A percentile compares a stretch with the other conserved stretches of the same genome.
Conservation (phyloP, 441 rosid genomes). For the Gossypium schwendimanii region DNA sequence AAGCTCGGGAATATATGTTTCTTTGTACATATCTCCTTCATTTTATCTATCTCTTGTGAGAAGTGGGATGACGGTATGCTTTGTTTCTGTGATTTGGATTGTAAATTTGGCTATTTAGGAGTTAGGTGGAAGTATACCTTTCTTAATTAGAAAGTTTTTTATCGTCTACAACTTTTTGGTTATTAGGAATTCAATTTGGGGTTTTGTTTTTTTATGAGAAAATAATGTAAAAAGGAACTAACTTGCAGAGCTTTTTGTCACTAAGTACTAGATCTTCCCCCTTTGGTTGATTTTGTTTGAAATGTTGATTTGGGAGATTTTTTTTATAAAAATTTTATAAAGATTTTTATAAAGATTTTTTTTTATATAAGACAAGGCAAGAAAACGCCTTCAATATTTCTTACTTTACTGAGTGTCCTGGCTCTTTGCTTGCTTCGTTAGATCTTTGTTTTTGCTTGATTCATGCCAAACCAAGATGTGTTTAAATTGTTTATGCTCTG, state of each 20-base stretch:
- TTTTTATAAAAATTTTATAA: too few species aligned
- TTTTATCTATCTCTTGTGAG: too few species aligned
- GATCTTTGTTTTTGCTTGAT: too few species aligned
- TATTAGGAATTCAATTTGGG: background rate
- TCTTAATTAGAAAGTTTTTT: slow-evolving; percentile 10
- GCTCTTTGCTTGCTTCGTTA: too few species aligned
- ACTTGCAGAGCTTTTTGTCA: background rate
- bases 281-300: background rate
- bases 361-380: too few species aligned
- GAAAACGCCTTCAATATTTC: too few species aligned
- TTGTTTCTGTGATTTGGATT: slow-evolving; percentile 16
- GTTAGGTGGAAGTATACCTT: slow-evolving; percentile 1
- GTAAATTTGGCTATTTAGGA: background rate
- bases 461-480: too few species aligned
- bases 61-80: background rate
- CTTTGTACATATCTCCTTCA: too few species aligned
- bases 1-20: too few species aligned
- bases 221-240: background rate
- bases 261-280: slow-evolving; percentile 12
- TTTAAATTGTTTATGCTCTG: too few species aligned
- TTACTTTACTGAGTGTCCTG: too few species aligned
- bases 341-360: too few species aligned
- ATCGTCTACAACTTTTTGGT: slow-evolving; percentile 2
- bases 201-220: slow-evolving; percentile 12
- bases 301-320: background rate